These are phyloP conservation scores for Bimuria novae-zelandiae DNA, from an alignment of 2,329 filamentous ascomycete genomes.

Conservation along the genomic window DNA sequence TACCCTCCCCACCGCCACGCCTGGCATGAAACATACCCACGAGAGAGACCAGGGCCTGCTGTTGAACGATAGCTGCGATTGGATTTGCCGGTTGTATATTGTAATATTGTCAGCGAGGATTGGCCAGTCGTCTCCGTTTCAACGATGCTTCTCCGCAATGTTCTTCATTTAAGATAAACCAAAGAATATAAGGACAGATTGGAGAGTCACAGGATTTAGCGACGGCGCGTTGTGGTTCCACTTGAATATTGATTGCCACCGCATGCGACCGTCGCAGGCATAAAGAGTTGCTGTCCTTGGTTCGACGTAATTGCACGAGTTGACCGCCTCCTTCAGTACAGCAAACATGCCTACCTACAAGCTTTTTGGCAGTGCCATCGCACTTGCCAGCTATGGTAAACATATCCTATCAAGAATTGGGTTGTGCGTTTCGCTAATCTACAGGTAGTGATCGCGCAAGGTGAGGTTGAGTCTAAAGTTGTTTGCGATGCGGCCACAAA, in stretches of 20 bases:
- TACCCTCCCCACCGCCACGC: slow-evolving; percentile 17
- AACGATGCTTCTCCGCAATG: slow-evolving; percentile 14
- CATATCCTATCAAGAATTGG: not conserved
- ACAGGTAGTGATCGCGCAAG: slow-evolving; percentile 32
- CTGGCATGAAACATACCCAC: slow-evolving; percentile 31
- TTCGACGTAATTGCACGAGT: slow-evolving; percentile 9
- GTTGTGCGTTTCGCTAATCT: slow-evolving; percentile 13
- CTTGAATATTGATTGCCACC: slow-evolving; percentile 18
- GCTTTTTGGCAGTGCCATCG: slow-evolving; percentile 32
- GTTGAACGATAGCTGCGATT: slow-evolving; percentile 18
- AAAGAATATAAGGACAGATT: slow-evolving; percentile 25
- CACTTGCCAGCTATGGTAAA: slow-evolving; percentile 33
- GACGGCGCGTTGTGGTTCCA: slow-evolving; percentile 17
- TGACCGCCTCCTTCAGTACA: slow-evolving; percentile 8
- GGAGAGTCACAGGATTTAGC: slow-evolving; percentile 18
- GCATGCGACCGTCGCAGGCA: slow-evolving; percentile 8
- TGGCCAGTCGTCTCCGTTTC: slow-evolving; percentile 26
- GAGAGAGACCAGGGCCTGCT: slow-evolving; percentile 18
- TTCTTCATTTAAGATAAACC: slow-evolving; percentile 35
- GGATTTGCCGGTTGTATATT: slow-evolving; percentile 25
- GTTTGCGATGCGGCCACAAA: slow-evolving; percentile 36
- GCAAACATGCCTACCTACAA: slow-evolving; percentile 35
- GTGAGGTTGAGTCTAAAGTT: slow-evolving; percentile 35
- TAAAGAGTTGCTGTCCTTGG: slow-evolving; percentile 27
- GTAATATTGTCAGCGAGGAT: slow-evolving; percentile 22